Evolutionary conservation across 768 basidiomycete genomes (phyloP).

Genomic region (Chalciporus sphaerocephalus): DNA sequence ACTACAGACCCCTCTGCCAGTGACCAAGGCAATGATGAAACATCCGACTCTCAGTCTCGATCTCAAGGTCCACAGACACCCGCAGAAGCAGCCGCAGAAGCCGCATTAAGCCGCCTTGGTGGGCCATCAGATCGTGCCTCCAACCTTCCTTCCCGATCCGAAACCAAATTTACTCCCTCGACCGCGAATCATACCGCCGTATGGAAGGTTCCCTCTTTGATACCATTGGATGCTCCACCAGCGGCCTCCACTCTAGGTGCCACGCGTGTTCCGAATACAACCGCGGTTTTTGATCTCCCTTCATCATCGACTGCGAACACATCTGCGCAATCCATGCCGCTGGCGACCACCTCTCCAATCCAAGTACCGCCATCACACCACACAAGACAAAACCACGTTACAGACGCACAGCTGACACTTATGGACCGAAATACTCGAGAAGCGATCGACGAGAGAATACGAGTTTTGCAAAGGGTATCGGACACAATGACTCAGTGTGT

Average conservation of each 20-base stretch:
- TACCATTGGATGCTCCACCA: constrained; percentile 20
- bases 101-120: constrained; percentile 54
- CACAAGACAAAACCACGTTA: constrained; percentile 13
- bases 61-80: constrained; percentile 28
- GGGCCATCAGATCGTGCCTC: constrained; percentile 13
- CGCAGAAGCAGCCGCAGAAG: constrained; percentile 58
- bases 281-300: constrained; percentile 5
- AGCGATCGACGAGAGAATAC: constrained; percentile 80
- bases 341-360: not conserved
- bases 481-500: constrained; percentile 67
- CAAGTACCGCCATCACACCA: constrained; percentile 33
- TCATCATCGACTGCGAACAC: constrained; percentile 6
- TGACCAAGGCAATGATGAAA: constrained; percentile 1
- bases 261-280: not conserved
- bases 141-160: constrained; percentile 1
- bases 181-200: constrained; percentile 7
- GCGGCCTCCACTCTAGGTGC: not conserved
- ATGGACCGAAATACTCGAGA: constrained; percentile 70
- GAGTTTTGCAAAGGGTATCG: constrained; percentile 75
- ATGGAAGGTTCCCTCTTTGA: constrained; percentile 25
- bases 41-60: constrained; percentile 6
- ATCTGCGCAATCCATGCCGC: constrained; percentile 1
- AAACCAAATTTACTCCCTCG: constrained; percentile 6
- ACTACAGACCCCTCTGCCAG: constrained; percentile 10
- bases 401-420: constrained; percentile 56